A percentile compares a stretch with the other conserved stretches of the same genome.
Conservation (phyloP, 129 eudicot species). For the Centrapalus pauciflorus region DNA sequence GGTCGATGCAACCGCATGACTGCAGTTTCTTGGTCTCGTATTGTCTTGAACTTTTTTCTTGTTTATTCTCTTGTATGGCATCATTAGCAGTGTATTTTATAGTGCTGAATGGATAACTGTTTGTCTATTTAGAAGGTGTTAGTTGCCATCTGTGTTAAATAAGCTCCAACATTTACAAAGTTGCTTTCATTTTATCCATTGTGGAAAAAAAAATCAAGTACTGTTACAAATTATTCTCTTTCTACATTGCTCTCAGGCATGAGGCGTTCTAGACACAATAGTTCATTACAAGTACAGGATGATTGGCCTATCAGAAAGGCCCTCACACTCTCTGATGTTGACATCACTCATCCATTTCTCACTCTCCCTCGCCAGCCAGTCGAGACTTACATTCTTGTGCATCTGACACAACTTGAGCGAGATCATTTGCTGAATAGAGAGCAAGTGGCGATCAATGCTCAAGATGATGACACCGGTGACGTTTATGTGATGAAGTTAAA, state of each 20-base stretch:
- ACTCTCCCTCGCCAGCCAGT: conserved; percentile 84
- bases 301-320: conserved; percentile 80
- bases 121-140: not conserved
- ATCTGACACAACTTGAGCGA: conserved; percentile 57
- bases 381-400: conserved; percentile 53
- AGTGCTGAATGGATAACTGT: not conserved
- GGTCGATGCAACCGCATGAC: not conserved
- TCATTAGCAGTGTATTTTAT: conserved; percentile 12
- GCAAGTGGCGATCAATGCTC: conserved; percentile 62
- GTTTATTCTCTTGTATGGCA: not conserved
- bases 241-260: conserved; percentile 32
- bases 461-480: conserved; percentile 80
- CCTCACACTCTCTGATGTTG: conserved; percentile 77
- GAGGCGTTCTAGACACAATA: conserved; percentile 64
- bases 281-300: conserved; percentile 42
- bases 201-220: not conserved
- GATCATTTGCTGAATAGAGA: conserved; percentile 55
- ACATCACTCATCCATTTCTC: conserved; percentile 83
- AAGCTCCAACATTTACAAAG: not conserved
- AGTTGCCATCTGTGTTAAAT: conserved; percentile 9
- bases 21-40: not conserved
- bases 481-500: conserved; percentile 61
- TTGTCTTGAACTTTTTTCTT: not conserved
- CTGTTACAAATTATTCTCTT: conserved; percentile 1
- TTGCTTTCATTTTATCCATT: not conserved